Percentiles rank a stretch among this genome's conserved stretches.
Conservation (phyloP, 306 rosid genomes). For the Prosopis cineraria region DNA sequence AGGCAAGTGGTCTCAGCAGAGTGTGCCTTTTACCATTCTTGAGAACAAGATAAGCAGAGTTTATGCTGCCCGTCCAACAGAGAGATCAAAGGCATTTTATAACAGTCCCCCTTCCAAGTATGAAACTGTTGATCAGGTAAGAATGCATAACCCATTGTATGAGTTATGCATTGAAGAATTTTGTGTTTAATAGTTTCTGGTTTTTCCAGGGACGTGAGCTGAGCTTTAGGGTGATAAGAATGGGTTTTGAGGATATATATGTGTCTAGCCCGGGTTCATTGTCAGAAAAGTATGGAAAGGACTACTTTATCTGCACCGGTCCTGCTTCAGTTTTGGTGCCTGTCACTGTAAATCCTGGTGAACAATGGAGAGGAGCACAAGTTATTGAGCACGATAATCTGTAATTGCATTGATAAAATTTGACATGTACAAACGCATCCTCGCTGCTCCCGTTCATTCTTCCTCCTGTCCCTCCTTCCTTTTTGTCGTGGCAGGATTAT, state of each 20-base stretch:
- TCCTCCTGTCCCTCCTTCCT: constrained; percentile 25
- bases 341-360: constrained; percentile 80
- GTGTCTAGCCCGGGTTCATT: constrained; percentile 87
- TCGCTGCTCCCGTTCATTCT: background rate
- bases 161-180: background rate
- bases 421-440: constrained; percentile 8
- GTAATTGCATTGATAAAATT: constrained; percentile 31
- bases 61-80: constrained; percentile 81
- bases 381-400: constrained; percentile 94
- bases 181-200: background rate
- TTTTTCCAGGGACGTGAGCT: constrained; percentile 78
- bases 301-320: constrained; percentile 90
- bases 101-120: constrained; percentile 87
- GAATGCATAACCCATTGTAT: background rate
- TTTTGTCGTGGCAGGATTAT: constrained; percentile 28
- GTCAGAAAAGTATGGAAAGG: constrained; percentile 75
- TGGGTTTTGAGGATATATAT: constrained; percentile 94
- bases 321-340: constrained; percentile 91
- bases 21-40: constrained; percentile 69
- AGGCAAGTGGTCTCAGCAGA: constrained; percentile 79
- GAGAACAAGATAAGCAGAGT: constrained; percentile 85
- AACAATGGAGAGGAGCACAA: constrained; percentile 91
- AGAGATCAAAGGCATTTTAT: constrained; percentile 70
- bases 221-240: constrained; percentile 82
- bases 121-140: constrained; percentile 89